Evolutionary conservation across 2,329 filamentous ascomycete species (phyloP), one percentile per base, ranked within the genome.

Genomic region (Fusarium secorum): DNA sequence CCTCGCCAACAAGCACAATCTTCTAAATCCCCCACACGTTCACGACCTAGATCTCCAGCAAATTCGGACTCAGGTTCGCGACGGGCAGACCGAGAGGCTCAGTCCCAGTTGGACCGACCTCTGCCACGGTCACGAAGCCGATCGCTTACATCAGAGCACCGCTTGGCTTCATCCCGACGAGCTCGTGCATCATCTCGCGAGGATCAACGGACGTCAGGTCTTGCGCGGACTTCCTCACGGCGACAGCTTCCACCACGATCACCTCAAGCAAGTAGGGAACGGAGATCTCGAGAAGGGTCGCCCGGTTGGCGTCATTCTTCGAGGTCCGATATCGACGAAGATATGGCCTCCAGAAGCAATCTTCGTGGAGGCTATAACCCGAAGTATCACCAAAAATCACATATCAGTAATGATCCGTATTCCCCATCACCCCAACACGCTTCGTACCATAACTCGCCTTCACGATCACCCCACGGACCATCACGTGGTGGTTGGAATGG

Each of bases 281-380:
- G 64, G 33, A 76, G 75, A 51, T 72, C 74, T 53, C 72, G 73
- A 79, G 76, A 78, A 54, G 74, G 72, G n/a, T 68, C 74, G 7
- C 52, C 71, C 9, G 79, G 76, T 39, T 74, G 71, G 39, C 74
- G 81, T 49, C 80, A 81, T 46, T 84, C 85, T 22, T 84, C 84
- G 22, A 81, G 84, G 15, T 85, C 86, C 17, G 86, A 85, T 53
- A 78, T 85, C 41, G 85, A 88, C 72, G 84, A 86, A 62, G 85
- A 85, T 35, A 85, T 87, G 83, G 78, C 79, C 22, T 81, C 82
- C 18, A 80, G 85, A 45, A 81, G 82, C 33, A 79, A 80, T 41
- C 82, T 81, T 60, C 82, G 84, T 57, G 81, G 82, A 59, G 80
- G 81, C n/a, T 82, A 83, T 61, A 80, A 81, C 65, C 79, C 76